Evolutionary conservation across 805 yeast species (phyloP).

Genomic region (Ogataea pini): DNA sequence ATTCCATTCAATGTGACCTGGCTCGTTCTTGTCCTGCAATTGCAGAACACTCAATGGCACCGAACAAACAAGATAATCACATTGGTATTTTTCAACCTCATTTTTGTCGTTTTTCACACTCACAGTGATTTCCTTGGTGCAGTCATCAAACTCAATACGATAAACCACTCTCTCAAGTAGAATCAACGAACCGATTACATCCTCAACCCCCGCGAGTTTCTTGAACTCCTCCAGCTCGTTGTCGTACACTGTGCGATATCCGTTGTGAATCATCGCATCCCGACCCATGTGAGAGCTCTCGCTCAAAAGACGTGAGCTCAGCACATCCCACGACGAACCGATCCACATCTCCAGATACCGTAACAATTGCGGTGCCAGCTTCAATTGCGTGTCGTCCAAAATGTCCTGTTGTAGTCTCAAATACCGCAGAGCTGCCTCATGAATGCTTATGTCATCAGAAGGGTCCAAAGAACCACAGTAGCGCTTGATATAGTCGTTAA

Average conservation of each 20-base stretch:
- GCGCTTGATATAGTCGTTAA: slow-evolving; percentile 26
- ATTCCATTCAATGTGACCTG: slow-evolving; percentile 34
- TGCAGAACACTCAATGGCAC: slow-evolving; percentile 52
- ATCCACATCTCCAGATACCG: slow-evolving; percentile 72
- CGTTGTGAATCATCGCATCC: slow-evolving; percentile 63
- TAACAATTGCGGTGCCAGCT: slow-evolving; percentile 49
- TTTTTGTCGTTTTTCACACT: slow-evolving; percentile 14
- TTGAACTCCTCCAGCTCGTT: slow-evolving; percentile 33
- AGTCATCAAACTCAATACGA: slow-evolving; percentile 26
- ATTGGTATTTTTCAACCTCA: slow-evolving; percentile 17
- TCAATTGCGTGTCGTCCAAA: slow-evolving; percentile 52
- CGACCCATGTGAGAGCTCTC: slow-evolving; percentile 52
- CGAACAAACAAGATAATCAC: slow-evolving; percentile 48
- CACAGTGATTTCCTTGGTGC: slow-evolving; percentile 24
- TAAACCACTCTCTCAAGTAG: slow-evolving; percentile 27
- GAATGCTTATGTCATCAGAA: slow-evolving; percentile 56
- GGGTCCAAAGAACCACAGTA: slow-evolving; percentile 22
- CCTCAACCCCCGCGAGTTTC: slow-evolving; percentile 14
- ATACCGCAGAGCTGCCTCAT: slow-evolving; percentile 50
- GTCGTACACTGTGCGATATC: slow-evolving; percentile 45
- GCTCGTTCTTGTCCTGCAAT: slow-evolving; percentile 29
- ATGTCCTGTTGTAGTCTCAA: slow-evolving; percentile 44
- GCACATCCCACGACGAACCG: slow-evolving; percentile 65
- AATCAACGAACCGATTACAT: slow-evolving; percentile 20
- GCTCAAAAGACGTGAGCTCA: slow-evolving; percentile 59